Conservation (phyloP, 768 basidiomycete species). For the Tylopilus subfusipes region DNA sequence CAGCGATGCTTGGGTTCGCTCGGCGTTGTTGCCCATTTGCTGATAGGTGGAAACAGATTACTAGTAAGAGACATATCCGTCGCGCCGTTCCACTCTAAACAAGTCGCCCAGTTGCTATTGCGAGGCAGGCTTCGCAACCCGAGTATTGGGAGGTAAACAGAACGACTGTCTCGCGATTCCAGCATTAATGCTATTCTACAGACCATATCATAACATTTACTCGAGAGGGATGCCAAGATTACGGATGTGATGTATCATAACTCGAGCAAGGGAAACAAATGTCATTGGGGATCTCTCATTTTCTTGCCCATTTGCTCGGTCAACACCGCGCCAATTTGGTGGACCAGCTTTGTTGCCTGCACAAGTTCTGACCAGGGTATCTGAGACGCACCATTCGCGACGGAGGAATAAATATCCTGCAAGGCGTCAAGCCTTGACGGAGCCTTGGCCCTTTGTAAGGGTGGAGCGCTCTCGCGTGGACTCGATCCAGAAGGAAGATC, state of each 20-base stretch:
- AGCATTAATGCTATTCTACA: background rate
- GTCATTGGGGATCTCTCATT: slow-evolving; percentile 19
- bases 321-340: slow-evolving; percentile 44
- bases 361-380: slow-evolving; percentile 47
- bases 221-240: slow-evolving; percentile 22
- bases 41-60: background rate
- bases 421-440: slow-evolving; percentile 43
- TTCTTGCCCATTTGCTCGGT: slow-evolving; percentile 44
- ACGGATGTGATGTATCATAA: slow-evolving; percentile 43
- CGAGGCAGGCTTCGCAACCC: background rate
- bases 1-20: no score
- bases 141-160: background rate
- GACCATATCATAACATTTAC: slow-evolving; percentile 1
- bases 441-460: slow-evolving; percentile 38
- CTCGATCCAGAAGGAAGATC: background rate
- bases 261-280: background rate
- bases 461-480: slow-evolving; percentile 1
- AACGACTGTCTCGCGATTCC: background rate
- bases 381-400: slow-evolving; percentile 45
- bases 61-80: background rate
- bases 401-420: slow-evolving; percentile 41
- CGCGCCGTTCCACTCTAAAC: background rate
- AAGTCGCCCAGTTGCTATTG: background rate
- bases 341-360: slow-evolving; percentile 42
- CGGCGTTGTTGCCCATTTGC: background rate